Percentiles rank a stretch among this genome's conserved stretches.
Conservation (phyloP, 768 basidiomycete species). For the Podaxis mareebaensis region DNA sequence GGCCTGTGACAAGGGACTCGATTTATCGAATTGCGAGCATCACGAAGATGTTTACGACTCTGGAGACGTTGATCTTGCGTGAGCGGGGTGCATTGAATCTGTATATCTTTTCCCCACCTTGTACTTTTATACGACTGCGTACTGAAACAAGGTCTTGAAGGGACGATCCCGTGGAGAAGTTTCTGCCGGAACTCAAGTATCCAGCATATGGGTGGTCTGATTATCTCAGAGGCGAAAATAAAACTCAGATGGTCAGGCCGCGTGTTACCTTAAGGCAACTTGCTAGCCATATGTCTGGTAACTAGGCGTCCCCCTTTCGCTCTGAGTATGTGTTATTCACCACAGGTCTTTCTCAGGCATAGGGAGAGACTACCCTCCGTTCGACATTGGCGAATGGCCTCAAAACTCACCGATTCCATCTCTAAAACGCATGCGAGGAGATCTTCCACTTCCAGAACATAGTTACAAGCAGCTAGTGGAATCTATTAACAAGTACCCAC, state of each 20-base stretch:
- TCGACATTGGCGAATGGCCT: slow-evolving; percentile 43
- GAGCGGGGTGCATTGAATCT: slow-evolving; percentile 42
- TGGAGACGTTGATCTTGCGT: slow-evolving; percentile 50
- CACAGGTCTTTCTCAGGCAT: slow-evolving; percentile 25
- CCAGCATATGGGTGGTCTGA: slow-evolving; percentile 36
- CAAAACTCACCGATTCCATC: slow-evolving; percentile 17
- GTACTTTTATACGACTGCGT: not conserved
- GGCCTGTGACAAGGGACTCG: slow-evolving; percentile 39
- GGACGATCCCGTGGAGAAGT: slow-evolving; percentile 52
- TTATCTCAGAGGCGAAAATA: slow-evolving; percentile 23
- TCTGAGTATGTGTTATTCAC: not conserved
- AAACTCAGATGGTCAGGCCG: slow-evolving; percentile 6
- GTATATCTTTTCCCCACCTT: slow-evolving; percentile 10
- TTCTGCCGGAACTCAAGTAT: slow-evolving; percentile 39
- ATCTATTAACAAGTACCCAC: slow-evolving; percentile 36
- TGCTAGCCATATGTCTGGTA: slow-evolving; percentile 41
- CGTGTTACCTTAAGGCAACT: slow-evolving; percentile 41
- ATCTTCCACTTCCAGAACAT: slow-evolving; percentile 28
- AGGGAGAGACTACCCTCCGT: slow-evolving; percentile 36
- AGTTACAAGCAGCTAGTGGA: slow-evolving; percentile 32
- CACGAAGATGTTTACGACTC: slow-evolving; percentile 49
- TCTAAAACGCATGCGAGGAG: slow-evolving; percentile 22
- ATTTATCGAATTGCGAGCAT: slow-evolving; percentile 55
- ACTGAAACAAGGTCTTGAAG: slow-evolving; percentile 24
- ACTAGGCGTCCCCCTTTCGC: slow-evolving; percentile 16